Evolutionary conservation across 768 basidiomycete genomes (phyloP).

Genomic region (Leccinellum albellum): DNA sequence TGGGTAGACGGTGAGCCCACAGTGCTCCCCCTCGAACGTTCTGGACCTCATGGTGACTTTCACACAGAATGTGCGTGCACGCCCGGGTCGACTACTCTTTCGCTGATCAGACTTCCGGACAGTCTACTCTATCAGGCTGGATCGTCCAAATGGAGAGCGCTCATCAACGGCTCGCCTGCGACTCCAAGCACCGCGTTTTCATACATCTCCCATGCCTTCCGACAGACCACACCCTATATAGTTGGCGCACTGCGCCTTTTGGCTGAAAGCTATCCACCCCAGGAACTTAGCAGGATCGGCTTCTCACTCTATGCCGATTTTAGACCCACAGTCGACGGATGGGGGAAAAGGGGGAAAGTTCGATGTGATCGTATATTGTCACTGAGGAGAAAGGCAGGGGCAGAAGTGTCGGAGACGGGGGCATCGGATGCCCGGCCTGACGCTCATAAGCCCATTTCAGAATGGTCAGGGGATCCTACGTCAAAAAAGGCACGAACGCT

Average conservation of each 20-base stretch:
- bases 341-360: slow-evolving; percentile 82
- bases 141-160: slow-evolving; percentile 74
- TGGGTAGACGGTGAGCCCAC: slow-evolving; percentile 61
- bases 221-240: slow-evolving; percentile 73
- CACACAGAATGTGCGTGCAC: slow-evolving; percentile 39
- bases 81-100: neutral
- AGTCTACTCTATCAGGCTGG: slow-evolving; percentile 80
- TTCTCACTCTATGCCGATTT: slow-evolving; percentile 85
- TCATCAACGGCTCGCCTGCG: slow-evolving; percentile 66
- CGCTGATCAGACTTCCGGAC: slow-evolving; percentile 8
- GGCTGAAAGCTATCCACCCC: slow-evolving; percentile 52
- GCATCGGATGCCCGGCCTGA: neutral
- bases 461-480: slow-evolving; percentile 22
- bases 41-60: neutral
- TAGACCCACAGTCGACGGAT: slow-evolving; percentile 74
- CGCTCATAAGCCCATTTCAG: slow-evolving; percentile 3
- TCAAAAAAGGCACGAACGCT: slow-evolving; percentile 41
- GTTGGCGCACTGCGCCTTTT: slow-evolving; percentile 74
- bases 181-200: slow-evolving; percentile 73
- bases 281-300: slow-evolving; percentile 62
- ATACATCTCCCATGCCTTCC: slow-evolving; percentile 78
- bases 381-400: slow-evolving; percentile 39
- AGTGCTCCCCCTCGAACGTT: neutral
- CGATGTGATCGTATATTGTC: slow-evolving; percentile 65
- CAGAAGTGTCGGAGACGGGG: slow-evolving; percentile 12